Base-by-base conservation (phyloP, 345 rosid species). In the Barbarea vulgaris region DNA sequence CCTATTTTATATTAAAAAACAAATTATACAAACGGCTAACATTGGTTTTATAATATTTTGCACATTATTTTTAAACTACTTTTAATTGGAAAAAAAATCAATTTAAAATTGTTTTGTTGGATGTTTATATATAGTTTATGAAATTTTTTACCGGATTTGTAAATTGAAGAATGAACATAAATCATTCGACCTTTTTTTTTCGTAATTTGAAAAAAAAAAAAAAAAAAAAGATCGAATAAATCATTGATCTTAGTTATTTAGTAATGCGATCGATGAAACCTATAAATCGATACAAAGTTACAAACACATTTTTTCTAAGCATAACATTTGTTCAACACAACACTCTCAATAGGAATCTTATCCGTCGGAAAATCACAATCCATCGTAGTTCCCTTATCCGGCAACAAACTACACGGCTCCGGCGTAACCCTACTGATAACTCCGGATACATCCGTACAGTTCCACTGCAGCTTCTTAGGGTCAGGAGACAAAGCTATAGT, bases 361-460 rank as follows among this genome's bases (percentile, higher is more conserved):
- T 67, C 67, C 5, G 81, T 81, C 0, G 93, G 94, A 71, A 83
- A 88, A 30, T 77, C 22, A 62, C 98, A 90, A 4, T 84, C 79
- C 6, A 62, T 44, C 11, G 13, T 28, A 17, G 42, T 9, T 66
- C 72, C 48, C 53, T 85, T 86, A 77, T 73, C 62, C 6, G 87
- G 84, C 82, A 88, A 79, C 75, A 48, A 51, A 12, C 37, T 36
- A 8, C 96, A 90, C 8, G 98, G 77, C 8, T 4, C 14, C 28
- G 91, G 96, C 1, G 69, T 83, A 64, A 88, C 93, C 3, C 64
- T 46, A 79, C 85, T 88, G 1, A 87, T 64, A 41, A 81, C 75
- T 41, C 93, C 98, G 9, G 59, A 25, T 2, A 93, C 59, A 48
- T 85, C 73, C 0, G 88, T 86, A 67, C 95, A 90, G 54, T 90